Percentiles rank a stretch among this genome's conserved stretches.
These are phyloP conservation scores for Mucor lusitanicus DNA, from an alignment of 371 early-diverging fungal species.

Conservation along the genomic window DNA sequence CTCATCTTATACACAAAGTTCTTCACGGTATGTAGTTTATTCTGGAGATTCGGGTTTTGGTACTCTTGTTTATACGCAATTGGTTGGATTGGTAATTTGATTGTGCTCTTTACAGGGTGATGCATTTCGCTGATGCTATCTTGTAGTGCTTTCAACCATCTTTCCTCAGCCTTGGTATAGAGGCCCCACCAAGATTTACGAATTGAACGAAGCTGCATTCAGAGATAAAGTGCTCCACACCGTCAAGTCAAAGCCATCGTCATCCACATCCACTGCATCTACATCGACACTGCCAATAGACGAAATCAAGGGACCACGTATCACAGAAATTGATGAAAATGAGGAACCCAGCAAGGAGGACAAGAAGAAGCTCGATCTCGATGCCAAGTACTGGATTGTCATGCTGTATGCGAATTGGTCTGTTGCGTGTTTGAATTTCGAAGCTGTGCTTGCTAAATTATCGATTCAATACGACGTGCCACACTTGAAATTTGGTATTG, in stretches of 20 bases:
- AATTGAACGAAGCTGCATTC: conserved; percentile 34
- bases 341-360: conserved; percentile 13
- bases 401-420: conserved; percentile 58
- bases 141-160: conserved; percentile 48
- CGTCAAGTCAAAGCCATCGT: conserved; percentile 4
- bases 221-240: conserved; percentile 19
- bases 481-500: conserved; percentile 46
- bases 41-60: conserved; percentile 38
- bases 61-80: conserved; percentile 36
- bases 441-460: conserved; percentile 48
- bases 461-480: conserved; percentile 40
- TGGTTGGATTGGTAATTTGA: conserved; percentile 51
- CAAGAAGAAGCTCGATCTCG: background rate
- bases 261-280: background rate
- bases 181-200: conserved; percentile 54
- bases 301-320: conserved; percentile 31
- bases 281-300: conserved; percentile 10
- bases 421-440: conserved; percentile 52
- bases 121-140: background rate
- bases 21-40: conserved; percentile 46
- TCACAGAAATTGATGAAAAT: conserved; percentile 24
- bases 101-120: background rate
- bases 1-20: conserved; percentile 59
- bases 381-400: conserved; percentile 46
- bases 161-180: conserved; percentile 64